Conservation (phyloP, 192 early-diverging fungal genomes). For the Podila horticola region DNA sequence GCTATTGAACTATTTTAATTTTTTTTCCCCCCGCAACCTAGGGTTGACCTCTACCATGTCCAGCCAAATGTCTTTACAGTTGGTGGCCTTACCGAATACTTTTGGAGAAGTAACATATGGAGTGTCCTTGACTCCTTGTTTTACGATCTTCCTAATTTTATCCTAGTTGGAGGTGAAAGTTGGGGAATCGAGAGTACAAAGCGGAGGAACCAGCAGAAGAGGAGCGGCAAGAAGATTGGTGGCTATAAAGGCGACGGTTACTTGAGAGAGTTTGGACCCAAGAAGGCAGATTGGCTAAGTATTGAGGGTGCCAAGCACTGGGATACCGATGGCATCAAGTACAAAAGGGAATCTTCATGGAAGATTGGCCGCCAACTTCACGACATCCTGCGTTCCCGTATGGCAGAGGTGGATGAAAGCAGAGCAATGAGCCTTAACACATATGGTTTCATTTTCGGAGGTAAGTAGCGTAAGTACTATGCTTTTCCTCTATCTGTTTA, state of each 20-base stretch:
- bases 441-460: slow-evolving; percentile 7
- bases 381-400: slow-evolving; percentile 6
- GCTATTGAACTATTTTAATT: too few relatives aligned
- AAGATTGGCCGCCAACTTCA: slow-evolving; percentile 21
- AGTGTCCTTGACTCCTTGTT: slow-evolving; percentile 11
- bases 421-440: background rate
- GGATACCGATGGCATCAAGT: slow-evolving; percentile 6
- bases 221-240: slow-evolving; percentile 6
- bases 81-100: slow-evolving; percentile 3
- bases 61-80: slow-evolving; percentile 4
- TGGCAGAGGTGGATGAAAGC: background rate
- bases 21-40: background rate
- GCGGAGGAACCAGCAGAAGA: slow-evolving; percentile 12
- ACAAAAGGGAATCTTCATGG: slow-evolving; percentile 8
- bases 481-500: background rate
- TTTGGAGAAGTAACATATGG: slow-evolving; percentile 17
- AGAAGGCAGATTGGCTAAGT: slow-evolving; percentile 5
- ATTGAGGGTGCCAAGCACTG: slow-evolving; percentile 14
- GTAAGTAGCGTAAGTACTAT: background rate
- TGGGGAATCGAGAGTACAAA: slow-evolving; percentile 11
- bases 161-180: slow-evolving; percentile 20
- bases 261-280: slow-evolving; percentile 15
- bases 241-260: slow-evolving; percentile 19
- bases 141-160: slow-evolving; percentile 16
- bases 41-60: slow-evolving; percentile 13